A percentile compares a stretch with the other conserved stretches of the same genome.
These are phyloP conservation scores for Rhizophagus sp. DNA, from an alignment of 192 early-diverging fungal genomes.

Conservation along the genomic window DNA sequence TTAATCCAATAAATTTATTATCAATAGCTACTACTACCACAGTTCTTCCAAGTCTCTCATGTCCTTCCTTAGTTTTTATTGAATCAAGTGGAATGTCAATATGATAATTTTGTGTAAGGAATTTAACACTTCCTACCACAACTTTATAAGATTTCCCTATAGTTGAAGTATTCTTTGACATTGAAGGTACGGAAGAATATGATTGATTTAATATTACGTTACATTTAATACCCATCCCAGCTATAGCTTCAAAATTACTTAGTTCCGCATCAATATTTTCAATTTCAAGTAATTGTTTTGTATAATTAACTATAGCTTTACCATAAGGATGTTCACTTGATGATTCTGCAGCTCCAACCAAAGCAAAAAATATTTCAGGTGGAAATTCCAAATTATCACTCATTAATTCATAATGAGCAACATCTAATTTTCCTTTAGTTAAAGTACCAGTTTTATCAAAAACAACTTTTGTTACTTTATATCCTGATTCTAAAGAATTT, in stretches of 20 bases:
- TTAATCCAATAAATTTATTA: conserved; percentile 56
- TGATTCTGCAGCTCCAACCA: conserved; percentile 79
- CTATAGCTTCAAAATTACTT: conserved; percentile 63
- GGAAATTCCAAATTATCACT: conserved; percentile 39
- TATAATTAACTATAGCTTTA: conserved; percentile 64
- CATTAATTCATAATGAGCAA: conserved; percentile 48
- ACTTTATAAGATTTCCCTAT: conserved; percentile 39
- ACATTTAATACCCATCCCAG: conserved; percentile 72
- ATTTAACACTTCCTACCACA: conserved; percentile 75
- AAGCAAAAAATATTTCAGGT: conserved; percentile 53
- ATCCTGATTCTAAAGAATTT: conserved; percentile 76
- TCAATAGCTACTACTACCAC: conserved; percentile 77
- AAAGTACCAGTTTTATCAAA: conserved; percentile 99
- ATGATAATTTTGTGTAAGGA: conserved; percentile 51
- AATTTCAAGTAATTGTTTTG: conserved; percentile 46
- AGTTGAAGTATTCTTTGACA: conserved; percentile 11
- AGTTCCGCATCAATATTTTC: conserved; percentile 43
- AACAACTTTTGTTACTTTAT: conserved; percentile 79
- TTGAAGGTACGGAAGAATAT: neutral
- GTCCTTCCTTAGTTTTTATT: conserved; percentile 38
- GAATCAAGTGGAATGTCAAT: conserved; percentile 45
- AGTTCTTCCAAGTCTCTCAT: conserved; percentile 73
- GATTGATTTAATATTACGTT: conserved; percentile 42
- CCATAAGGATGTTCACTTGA: conserved; percentile 90
- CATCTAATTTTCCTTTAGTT: conserved; percentile 71